Evolutionary conservation across 2,329 filamentous ascomycete species (phyloP).

Genomic region (Stagonosporopsis tanaceti): DNA sequence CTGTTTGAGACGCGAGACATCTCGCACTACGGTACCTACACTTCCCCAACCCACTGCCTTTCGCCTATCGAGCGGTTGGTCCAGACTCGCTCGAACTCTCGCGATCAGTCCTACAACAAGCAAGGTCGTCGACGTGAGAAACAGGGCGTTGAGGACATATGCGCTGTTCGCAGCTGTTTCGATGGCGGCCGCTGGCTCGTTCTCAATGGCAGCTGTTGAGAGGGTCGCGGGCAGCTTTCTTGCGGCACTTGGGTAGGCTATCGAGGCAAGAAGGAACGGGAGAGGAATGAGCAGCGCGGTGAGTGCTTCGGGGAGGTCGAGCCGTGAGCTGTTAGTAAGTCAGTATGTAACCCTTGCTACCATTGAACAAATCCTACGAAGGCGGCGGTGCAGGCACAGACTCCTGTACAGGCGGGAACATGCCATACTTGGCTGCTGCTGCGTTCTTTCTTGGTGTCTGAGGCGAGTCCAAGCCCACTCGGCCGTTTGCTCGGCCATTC

Average conservation of each 20-base stretch:
- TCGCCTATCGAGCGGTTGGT: conserved; percentile 47
- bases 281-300: conserved; percentile 60
- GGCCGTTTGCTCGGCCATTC: conserved; percentile 41
- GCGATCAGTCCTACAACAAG: conserved; percentile 54
- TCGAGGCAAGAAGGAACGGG: conserved; percentile 57
- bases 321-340: conserved; percentile 38
- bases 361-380: conserved; percentile 29
- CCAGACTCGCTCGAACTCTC: conserved; percentile 37
- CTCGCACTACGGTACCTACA: conserved; percentile 16
- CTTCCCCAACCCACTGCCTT: conserved; percentile 36
- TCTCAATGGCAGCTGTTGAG: conserved; percentile 35
- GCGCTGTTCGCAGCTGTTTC: conserved; percentile 23
- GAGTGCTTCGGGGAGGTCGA: conserved; percentile 56
- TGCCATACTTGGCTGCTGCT: conserved; percentile 32
- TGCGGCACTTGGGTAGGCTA: conserved; percentile 51
- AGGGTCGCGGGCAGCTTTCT: conserved; percentile 30
- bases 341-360: conserved; percentile 9
- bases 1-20: conserved; percentile 23
- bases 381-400: conserved; percentile 25
- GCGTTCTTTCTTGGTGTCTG: conserved; percentile 20
- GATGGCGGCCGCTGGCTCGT: conserved; percentile 20
- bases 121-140: conserved; percentile 57
- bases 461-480: conserved; percentile 54
- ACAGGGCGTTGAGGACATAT: conserved; percentile 54
- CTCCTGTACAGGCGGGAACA: conserved; percentile 49